These are phyloP conservation scores for Stevia rebaudiana DNA, from an alignment of 140 eudicot species.

Conservation along the genomic window DNA sequence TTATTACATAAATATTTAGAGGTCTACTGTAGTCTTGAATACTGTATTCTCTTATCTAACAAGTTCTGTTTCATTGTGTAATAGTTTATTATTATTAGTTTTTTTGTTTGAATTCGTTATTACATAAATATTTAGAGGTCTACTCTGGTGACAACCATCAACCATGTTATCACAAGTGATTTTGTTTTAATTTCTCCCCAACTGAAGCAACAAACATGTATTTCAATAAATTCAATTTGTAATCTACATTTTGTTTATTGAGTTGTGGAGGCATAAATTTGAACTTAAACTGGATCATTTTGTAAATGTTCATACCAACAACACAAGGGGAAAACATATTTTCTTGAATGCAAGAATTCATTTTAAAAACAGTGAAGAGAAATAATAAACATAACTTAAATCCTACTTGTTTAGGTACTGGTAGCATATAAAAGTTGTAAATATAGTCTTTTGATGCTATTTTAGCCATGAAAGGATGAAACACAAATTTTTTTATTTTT, in stretches of 20 bases:
- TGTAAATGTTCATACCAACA: constrained; percentile 1
- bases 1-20: not conserved
- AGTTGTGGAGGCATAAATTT: not conserved
- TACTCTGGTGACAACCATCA: not conserved
- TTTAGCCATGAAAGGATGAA: constrained; percentile 10
- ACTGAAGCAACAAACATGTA: not conserved
- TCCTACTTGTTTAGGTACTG: not conserved
- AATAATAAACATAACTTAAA: not conserved
- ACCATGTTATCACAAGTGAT: not conserved
- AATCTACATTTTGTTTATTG: not conserved
- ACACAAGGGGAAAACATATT: not conserved
- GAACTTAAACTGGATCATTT: not conserved
- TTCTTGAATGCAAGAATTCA: constrained; percentile 6
- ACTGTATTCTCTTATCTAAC: not conserved
- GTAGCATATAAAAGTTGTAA: not conserved
- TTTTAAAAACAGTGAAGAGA: constrained; percentile 1
- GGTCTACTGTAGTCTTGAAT: too few species aligned
- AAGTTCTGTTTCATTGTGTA: not conserved
- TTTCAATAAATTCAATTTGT: too few species aligned
- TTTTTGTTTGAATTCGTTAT: not conserved
- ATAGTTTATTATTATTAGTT: not conserved
- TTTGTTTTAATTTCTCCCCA: not conserved
- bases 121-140: not conserved
- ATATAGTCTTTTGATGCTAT: constrained; percentile 8
- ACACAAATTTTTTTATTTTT: not conserved